phyloP scores from a whole-genome alignment of 768 basidiomycete genomes.

The Leucosporidium creatinivorum region DNA sequence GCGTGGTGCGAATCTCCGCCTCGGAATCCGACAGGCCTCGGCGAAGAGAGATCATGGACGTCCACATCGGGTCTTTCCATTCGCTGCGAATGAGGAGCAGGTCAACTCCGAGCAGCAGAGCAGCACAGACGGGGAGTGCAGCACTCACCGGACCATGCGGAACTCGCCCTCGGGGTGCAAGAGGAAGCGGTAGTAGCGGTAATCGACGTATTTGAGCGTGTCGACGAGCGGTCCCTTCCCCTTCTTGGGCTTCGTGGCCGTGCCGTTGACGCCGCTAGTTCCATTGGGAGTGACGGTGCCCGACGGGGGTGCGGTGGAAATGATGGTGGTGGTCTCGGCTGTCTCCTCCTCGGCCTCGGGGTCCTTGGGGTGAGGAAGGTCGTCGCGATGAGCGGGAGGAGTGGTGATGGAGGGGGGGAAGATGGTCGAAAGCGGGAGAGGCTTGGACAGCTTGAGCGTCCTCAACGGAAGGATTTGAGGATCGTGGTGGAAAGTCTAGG shows the following conservation, averaged over 20 bases:
- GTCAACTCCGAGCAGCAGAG: constrained; percentile 3
- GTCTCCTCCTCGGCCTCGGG: constrained; percentile 7
- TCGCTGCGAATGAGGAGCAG: constrained; percentile 50
- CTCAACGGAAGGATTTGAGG: constrained; percentile 67
- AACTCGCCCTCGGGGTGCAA: constrained; percentile 82
- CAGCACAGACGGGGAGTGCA: not conserved
- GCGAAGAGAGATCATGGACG: constrained; percentile 55
- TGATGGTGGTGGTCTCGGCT: not conserved
- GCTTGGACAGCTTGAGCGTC: constrained; percentile 53
- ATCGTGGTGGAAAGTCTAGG: constrained; percentile 74
- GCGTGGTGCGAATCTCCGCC: constrained; percentile 54
- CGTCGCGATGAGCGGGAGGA: constrained; percentile 37
- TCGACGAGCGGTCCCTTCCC: constrained; percentile 41
- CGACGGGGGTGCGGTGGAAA: not conserved
- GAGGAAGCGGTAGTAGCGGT: constrained; percentile 84
- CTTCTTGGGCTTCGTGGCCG: constrained; percentile 34
- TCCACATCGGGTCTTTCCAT: constrained; percentile 80
- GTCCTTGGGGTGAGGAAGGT: constrained; percentile 13
- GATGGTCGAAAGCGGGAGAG: constrained; percentile 69
- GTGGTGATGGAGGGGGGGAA: constrained; percentile 50
- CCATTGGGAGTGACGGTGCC: not conserved
- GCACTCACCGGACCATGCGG: constrained; percentile 61
- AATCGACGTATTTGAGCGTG: constrained; percentile 66
- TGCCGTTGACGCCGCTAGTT: not conserved
- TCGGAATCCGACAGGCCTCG: constrained; percentile 56